Evolutionary conservation across 208 protist species (phyloP).

Genomic region (Chromosphaera perkinsii): DNA sequence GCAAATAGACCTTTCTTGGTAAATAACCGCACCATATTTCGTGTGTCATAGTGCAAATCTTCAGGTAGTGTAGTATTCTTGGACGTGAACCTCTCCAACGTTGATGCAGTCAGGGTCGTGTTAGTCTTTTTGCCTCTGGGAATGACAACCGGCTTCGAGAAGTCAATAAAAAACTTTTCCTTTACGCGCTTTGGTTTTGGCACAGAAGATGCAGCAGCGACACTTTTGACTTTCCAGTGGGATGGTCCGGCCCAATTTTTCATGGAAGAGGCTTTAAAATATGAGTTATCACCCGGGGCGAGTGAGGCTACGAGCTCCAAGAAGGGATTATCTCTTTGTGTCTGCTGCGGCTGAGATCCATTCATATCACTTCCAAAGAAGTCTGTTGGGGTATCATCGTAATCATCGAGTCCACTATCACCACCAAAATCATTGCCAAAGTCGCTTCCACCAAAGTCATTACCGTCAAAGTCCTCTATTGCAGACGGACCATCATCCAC

Average conservation of each 20-base stretch:
- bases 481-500: background rate
- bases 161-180: background rate
- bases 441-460: background rate
- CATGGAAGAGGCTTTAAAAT: constrained; percentile 6
- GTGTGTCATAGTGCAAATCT: constrained; percentile 10
- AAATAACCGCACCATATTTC: background rate
- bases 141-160: background rate
- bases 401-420: background rate
- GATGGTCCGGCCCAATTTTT: constrained; percentile 32
- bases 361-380: too few species aligned
- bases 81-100: background rate
- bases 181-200: background rate
- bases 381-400: too few species aligned
- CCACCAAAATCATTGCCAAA: background rate
- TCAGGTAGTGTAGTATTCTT: constrained; percentile 1
- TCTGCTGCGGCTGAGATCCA: background rate
- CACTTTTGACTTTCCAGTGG: constrained; percentile 6
- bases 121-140: background rate
- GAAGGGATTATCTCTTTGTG: background rate
- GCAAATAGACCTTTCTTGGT: background rate
- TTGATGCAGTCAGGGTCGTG: background rate
- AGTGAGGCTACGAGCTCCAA: background rate
- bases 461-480: background rate
- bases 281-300: constrained; percentile 11
- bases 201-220: background rate